Conservation (phyloP, 1,139 yeast genomes). For the Nakaseomyces kungkrabaensis region DNA sequence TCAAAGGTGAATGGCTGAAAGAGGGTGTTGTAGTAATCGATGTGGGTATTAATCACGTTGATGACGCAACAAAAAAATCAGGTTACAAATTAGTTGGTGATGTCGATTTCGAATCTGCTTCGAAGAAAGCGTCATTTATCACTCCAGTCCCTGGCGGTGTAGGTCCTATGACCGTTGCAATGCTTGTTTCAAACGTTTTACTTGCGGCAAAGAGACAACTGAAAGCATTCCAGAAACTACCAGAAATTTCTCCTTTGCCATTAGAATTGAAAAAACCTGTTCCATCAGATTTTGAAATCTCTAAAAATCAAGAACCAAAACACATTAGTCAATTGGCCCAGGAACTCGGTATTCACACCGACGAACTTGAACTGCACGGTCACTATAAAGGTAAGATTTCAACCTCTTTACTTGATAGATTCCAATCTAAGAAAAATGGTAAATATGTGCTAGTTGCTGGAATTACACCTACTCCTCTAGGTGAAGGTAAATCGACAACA, state of each 20-base stretch:
- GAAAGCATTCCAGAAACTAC: constrained; percentile 23
- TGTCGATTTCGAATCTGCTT: constrained; percentile 55
- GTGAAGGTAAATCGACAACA: constrained; percentile 97
- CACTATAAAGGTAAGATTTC: constrained; percentile 84
- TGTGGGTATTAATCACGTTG: constrained; percentile 70
- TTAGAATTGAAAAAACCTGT: constrained; percentile 67
- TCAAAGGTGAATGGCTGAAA: constrained; percentile 65
- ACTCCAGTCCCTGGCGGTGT: constrained; percentile 99
- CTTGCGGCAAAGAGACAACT: constrained; percentile 55
- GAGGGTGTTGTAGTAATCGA: constrained; percentile 62
- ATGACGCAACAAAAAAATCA: constrained; percentile 51
- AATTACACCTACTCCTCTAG: constrained; percentile 96
- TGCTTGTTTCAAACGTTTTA: constrained; percentile 80
- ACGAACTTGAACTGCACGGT: constrained; percentile 87
- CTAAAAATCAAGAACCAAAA: constrained; percentile 83
- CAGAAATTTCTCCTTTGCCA: constrained; percentile 41
- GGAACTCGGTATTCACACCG: constrained; percentile 74
- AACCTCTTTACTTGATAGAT: constrained; percentile 60
- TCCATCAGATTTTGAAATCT: constrained; percentile 89
- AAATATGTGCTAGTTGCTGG: constrained; percentile 92
- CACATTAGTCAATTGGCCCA: constrained; percentile 69
- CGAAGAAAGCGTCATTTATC: constrained; percentile 47
- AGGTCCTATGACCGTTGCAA: constrained; percentile 99
- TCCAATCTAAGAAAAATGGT: constrained; percentile 62
- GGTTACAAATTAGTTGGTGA: constrained; percentile 69